Evolutionary conservation across 768 basidiomycete species (phyloP).

Genomic region (Pholiota conissans): DNA sequence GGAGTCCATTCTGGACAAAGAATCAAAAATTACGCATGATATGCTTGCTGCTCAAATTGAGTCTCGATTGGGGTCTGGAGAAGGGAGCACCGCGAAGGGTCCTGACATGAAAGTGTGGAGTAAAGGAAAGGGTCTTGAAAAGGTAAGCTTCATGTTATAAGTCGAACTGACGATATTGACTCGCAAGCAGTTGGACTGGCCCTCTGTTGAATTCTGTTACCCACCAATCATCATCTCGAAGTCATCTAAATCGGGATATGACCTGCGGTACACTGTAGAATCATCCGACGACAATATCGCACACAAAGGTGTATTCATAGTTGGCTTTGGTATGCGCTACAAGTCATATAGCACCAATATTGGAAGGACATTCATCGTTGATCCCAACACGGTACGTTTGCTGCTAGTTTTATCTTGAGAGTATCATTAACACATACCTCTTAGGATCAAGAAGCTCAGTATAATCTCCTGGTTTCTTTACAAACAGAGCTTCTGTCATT

Average conservation of each 20-base stretch:
- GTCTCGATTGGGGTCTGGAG: slow-evolving; percentile 81
- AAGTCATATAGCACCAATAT: slow-evolving; percentile 92
- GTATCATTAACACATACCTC: background rate
- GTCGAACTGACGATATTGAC: background rate
- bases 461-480: slow-evolving; percentile 72
- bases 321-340: slow-evolving; percentile 87
- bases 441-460: slow-evolving; percentile 91
- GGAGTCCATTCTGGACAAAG: slow-evolving; percentile 88
- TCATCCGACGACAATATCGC: slow-evolving; percentile 83
- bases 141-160: slow-evolving; percentile 65
- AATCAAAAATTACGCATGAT: slow-evolving; percentile 89
- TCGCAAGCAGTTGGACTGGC: slow-evolving; percentile 74
- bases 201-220: slow-evolving; percentile 91
- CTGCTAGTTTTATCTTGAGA: background rate
- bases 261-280: slow-evolving; percentile 83
- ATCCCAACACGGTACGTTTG: slow-evolving; percentile 73
- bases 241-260: slow-evolving; percentile 80
- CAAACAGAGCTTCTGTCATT: slow-evolving; percentile 74
- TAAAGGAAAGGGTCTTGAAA: slow-evolving; percentile 69
- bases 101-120: slow-evolving; percentile 95
- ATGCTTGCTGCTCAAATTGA: slow-evolving; percentile 85
- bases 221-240: slow-evolving; percentile 95
- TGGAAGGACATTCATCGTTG: slow-evolving; percentile 93
- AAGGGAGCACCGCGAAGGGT: slow-evolving; percentile 72
- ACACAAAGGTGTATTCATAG: slow-evolving; percentile 85